Base-by-base conservation (phyloP, 2,329 filamentous ascomycete species). In the Cladosporium sp. region DNA sequence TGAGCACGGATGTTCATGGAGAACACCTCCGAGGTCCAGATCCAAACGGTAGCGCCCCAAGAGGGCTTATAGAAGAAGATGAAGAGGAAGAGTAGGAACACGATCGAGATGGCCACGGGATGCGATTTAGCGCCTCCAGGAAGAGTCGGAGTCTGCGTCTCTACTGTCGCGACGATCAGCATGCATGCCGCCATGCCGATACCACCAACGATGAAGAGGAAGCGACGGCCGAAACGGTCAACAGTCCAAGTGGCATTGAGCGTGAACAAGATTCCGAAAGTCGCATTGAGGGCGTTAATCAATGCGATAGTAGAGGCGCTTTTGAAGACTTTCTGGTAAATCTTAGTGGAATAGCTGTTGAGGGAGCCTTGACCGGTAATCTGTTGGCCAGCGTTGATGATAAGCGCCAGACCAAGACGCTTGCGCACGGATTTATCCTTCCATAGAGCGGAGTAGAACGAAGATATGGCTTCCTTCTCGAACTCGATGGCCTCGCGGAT, bases 221-320 rank as follows among this genome's bases (percentile, higher is more conserved):
- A 79, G n/a, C 85, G 78, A 19, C 85, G 70, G 28, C 72, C 72
- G 45, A 74, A 66, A 35, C 66, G 68, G 54, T 76, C 72, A 48
- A 75, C 68, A 16, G 46, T 49, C 46, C 46, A 49, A n/a, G 46
- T 49, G 14, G 46, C 46, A 5, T 49, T 49, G 42, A 87, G 74
- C 0, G 85, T 88, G 69, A 88, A 88, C 18, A 87, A 55, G 57
- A 88, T 88, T 53, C 83, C 83, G 59, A 83, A 85, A 5, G 84
- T 88, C 38, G 84, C 84, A 65, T 87, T 88, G 50, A 88, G 74
- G 3, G 85, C 85, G 66, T 88, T 88, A 74, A 88, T 88, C 32
- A 88, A 74, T 57, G 83, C 82, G 65, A 87, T 86, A 18, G 77
- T 82, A 46, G 77, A 72, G 51, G 69, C 71, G 50, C 69, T 75